These are phyloP conservation scores for Pestalotiopsis sp. DNA, from an alignment of 2,329 filamentous ascomycete genomes.

Conservation along the genomic window DNA sequence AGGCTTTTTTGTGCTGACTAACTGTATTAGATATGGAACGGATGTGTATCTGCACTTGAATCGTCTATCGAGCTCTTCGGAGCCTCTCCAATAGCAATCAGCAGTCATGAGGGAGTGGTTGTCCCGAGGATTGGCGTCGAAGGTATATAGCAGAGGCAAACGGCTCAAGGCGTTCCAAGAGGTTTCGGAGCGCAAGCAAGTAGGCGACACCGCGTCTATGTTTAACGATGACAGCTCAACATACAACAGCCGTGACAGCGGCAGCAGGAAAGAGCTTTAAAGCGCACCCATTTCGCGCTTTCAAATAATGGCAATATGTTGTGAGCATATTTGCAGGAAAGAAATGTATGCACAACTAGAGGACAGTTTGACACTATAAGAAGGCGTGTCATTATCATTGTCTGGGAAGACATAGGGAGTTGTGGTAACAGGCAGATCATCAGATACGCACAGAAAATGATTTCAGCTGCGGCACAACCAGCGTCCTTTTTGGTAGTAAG, in stretches of 20 bases:
- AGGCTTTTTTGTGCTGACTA: conserved; percentile 19
- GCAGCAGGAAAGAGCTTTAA: conserved; percentile 6
- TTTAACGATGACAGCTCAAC: conserved; percentile 18
- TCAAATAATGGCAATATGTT: neutral
- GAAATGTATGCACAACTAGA: neutral
- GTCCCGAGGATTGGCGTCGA: conserved; percentile 67
- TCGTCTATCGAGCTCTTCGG: conserved; percentile 89
- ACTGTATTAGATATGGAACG: conserved; percentile 78
- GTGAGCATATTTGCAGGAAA: neutral
- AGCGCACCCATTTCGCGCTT: neutral
- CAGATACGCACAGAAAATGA: neutral
- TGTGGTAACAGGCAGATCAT: neutral
- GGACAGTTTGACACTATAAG: neutral
- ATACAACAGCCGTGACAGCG: conserved; percentile 8
- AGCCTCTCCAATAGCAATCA: conserved; percentile 94
- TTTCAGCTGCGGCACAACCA: neutral
- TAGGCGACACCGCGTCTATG: conserved; percentile 71
- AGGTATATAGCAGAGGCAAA: conserved; percentile 50
- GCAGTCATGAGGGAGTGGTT: conserved; percentile 80
- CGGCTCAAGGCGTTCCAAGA: conserved; percentile 68
- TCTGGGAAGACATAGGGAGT: neutral
- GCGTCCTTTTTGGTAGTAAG: neutral
- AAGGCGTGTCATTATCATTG: neutral
- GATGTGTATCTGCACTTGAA: conserved; percentile 99
- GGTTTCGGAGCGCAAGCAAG: conserved; percentile 84